A percentile compares a stretch with the other conserved stretches of the same genome.
These are phyloP conservation scores for Penicillium sp. DNA, from an alignment of 2,329 filamentous ascomycete genomes.

Conservation along the genomic window DNA sequence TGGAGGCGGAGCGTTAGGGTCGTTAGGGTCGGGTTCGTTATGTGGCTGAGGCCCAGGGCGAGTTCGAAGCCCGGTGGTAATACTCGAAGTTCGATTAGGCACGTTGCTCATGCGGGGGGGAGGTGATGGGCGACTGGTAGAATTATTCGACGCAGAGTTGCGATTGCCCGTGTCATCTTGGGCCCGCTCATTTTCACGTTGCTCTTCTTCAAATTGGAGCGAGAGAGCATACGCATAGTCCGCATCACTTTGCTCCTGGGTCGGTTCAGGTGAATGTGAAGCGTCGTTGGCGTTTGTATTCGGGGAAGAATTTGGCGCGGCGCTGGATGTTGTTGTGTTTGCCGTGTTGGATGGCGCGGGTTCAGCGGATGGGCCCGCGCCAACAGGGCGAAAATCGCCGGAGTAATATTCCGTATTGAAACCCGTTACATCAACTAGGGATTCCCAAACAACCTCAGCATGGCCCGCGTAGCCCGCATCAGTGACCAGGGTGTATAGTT, in stretches of 20 bases:
- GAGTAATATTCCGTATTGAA: slow-evolving; percentile 80
- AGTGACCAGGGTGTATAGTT: slow-evolving; percentile 82
- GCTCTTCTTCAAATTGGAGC: slow-evolving; percentile 89
- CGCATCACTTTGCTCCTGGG: slow-evolving; percentile 67
- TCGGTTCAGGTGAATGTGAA: slow-evolving; percentile 20
- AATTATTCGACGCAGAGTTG: slow-evolving; percentile 21
- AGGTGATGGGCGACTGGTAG: slow-evolving; percentile 15
- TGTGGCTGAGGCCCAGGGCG: slow-evolving; percentile 15
- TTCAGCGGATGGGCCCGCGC: slow-evolving; percentile 51
- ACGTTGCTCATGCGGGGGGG: slow-evolving; percentile 15
- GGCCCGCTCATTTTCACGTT: slow-evolving; percentile 58
- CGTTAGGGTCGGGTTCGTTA: slow-evolving; percentile 40
- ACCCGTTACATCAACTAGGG: slow-evolving; percentile 82
- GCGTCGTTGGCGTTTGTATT: slow-evolving; percentile 13
- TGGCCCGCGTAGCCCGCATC: slow-evolving; percentile 87
- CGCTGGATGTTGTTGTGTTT: slow-evolving; percentile 30
- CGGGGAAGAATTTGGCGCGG: slow-evolving; percentile 8
- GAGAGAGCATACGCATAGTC: slow-evolving; percentile 87
- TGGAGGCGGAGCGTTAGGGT: slow-evolving; percentile 57
- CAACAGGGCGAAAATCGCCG: slow-evolving; percentile 86
- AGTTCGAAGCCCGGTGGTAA: slow-evolving; percentile 17
- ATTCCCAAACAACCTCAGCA: slow-evolving; percentile 95
- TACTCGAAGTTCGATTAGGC: slow-evolving; percentile 22
- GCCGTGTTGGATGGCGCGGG: slow-evolving; percentile 28
- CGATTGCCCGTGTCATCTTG: slow-evolving; percentile 28